These are phyloP conservation scores for Pholiota adiposa DNA, from an alignment of 1,284 basidiomycete genomes.

Conservation along the genomic window DNA sequence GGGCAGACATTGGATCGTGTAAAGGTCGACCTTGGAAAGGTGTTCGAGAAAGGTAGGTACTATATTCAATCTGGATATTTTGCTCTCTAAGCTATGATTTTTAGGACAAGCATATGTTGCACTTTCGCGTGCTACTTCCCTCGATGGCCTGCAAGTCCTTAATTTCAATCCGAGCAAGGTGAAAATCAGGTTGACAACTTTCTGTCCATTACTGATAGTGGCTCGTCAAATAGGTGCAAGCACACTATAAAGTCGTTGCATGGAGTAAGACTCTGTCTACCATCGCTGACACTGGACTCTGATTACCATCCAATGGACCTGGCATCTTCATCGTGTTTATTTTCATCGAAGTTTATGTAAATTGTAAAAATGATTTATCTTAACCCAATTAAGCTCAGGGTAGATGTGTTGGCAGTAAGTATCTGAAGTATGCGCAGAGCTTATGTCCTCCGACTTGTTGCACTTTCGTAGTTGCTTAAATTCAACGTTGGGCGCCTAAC, in stretches of 20 bases:
- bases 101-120: conserved; percentile 94
- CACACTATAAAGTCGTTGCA: conserved; percentile 68
- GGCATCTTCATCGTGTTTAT: not conserved
- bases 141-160: conserved; percentile 90
- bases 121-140: conserved; percentile 89
- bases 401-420: too few species aligned
- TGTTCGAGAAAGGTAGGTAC: conserved; percentile 84
- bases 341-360: not conserved
- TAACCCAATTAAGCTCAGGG: too few species aligned
- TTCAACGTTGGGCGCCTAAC: too few species aligned
- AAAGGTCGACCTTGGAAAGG: conserved; percentile 78
- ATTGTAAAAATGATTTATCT: not conserved
- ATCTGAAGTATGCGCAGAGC: too few species aligned
- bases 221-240: conserved; percentile 54
- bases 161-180: conserved; percentile 83
- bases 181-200: not conserved
- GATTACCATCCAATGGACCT: not conserved
- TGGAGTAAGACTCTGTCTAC: conserved; percentile 70
- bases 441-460: too few species aligned
- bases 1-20: conserved; percentile 89
- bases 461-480: too few species aligned
- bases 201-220: not conserved
- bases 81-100: not conserved
- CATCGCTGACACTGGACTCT: conserved; percentile 1
- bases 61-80: not conserved